Evolutionary conservation across 352 stramenopile species (phyloP).

Genomic region (Pelagophyceae sp.): DNA sequence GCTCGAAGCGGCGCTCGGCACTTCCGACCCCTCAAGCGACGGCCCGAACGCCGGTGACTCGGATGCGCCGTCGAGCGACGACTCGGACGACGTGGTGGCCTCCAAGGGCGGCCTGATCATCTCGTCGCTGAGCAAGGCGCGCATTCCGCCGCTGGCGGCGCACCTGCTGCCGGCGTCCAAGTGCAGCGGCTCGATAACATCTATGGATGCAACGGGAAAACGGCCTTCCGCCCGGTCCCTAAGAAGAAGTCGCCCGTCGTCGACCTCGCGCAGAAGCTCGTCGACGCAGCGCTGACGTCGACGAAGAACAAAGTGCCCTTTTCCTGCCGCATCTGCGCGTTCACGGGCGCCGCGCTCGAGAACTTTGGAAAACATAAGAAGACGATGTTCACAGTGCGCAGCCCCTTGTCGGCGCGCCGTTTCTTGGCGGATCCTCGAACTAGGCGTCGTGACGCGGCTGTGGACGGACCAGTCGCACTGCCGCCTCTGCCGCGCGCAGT

Average conservation of each 20-base stretch:
- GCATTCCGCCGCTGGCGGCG: neutral
- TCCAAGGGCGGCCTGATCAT: neutral
- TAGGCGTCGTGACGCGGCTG: neutral
- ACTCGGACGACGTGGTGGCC: neutral
- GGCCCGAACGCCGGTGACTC: too few relatives aligned
- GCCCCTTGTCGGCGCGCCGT: too few relatives aligned
- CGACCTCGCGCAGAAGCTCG: neutral
- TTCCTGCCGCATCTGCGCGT: constrained; percentile 12
- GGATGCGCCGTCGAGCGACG: too few relatives aligned
- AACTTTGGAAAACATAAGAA: neutral
- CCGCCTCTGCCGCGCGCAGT: constrained; percentile 8
- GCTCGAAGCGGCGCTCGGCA: neutral
- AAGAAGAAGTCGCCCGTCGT: neutral
- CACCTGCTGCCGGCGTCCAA: neutral
- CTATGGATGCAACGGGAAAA: neutral
- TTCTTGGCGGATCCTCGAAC: too few relatives aligned
- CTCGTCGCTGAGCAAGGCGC: neutral
- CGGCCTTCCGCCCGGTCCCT: neutral
- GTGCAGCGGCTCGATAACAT: neutral
- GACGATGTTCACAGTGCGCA: neutral
- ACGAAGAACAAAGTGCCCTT: constrained; percentile 6
- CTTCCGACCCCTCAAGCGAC: neutral
- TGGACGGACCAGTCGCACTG: constrained; percentile 1
- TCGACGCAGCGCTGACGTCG: neutral
- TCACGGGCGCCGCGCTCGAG: neutral